A percentile compares a stretch with the other conserved stretches of the same genome.
These are phyloP conservation scores for Polygonum aviculare DNA, from an alignment of 148 eudicot species.

Conservation along the genomic window DNA sequence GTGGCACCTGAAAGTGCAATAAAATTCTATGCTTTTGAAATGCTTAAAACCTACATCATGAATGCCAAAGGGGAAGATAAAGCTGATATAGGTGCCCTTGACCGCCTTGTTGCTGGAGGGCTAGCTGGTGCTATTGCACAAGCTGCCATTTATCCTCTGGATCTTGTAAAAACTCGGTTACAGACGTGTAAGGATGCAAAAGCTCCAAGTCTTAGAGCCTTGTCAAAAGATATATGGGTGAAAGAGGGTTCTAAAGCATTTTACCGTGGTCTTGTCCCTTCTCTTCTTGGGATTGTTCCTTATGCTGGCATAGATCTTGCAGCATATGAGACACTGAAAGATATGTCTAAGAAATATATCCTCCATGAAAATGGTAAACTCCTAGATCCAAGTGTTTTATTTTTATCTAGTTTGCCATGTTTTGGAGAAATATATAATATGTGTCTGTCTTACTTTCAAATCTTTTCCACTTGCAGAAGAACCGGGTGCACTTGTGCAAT, in stretches of 20 bases:
- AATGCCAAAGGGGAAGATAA: conserved; percentile 53
- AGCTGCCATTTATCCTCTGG: conserved; percentile 89
- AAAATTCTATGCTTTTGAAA: conserved; percentile 75
- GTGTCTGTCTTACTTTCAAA: conserved; percentile 12
- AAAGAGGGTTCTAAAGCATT: conserved; percentile 89
- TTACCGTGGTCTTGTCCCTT: conserved; percentile 79
- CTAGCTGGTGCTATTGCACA: conserved; percentile 95
- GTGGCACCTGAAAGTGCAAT: conserved; percentile 98
- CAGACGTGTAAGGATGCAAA: conserved; percentile 61
- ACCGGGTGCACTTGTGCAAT: conserved; percentile 92
- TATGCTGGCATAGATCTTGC: conserved; percentile 95
- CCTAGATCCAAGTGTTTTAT: background rate
- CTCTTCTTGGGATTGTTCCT: conserved; percentile 88
- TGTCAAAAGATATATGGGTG: conserved; percentile 74
- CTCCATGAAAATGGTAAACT: conserved; percentile 62
- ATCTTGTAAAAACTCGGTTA: conserved; percentile 87
- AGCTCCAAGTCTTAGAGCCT: conserved; percentile 52
- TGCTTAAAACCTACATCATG: conserved; percentile 60
- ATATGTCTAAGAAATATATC: conserved; percentile 58
- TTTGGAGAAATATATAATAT: background rate
- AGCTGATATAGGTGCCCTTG: conserved; percentile 61
- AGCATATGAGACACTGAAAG: conserved; percentile 84
- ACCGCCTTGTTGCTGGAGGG: conserved; percentile 84
- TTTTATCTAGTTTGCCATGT: background rate
- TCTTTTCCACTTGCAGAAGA: conserved; percentile 30